Conservation (phyloP, 1,139 yeast species). For the Schizosaccharomyces versatilis region DNA sequence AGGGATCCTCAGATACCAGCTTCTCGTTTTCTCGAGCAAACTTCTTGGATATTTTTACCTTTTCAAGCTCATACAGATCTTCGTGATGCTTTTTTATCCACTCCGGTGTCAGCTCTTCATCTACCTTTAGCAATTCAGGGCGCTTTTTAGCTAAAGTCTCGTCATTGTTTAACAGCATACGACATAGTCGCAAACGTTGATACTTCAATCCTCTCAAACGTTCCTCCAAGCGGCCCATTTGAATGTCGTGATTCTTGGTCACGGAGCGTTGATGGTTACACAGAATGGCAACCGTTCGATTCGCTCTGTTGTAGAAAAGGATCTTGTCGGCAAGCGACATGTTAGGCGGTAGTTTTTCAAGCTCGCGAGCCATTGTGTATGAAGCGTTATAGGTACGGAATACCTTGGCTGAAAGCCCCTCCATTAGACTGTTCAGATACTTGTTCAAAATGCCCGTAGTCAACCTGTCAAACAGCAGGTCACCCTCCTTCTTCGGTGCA, state of each 20-base stretch:
- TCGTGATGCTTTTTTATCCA: conserved; percentile 27
- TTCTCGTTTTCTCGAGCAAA: conserved; percentile 62
- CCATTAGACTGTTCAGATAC: conserved; percentile 73
- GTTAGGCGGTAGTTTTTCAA: conserved; percentile 59
- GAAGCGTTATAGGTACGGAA: conserved; percentile 96
- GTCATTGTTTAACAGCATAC: conserved; percentile 47
- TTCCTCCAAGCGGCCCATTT: conserved; percentile 59
- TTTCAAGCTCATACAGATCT: conserved; percentile 34
- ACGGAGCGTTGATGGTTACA: conserved; percentile 96
- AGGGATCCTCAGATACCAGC: conserved; percentile 30
- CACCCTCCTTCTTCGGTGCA: conserved; percentile 74
- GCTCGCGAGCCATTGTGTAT: conserved; percentile 78
- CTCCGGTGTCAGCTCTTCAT: conserved; percentile 38
- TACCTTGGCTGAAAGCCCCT: conserved; percentile 85
- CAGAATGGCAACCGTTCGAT: conserved; percentile 78
- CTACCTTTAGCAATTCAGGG: conserved; percentile 38
- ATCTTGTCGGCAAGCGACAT: conserved; percentile 80
- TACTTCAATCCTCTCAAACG: conserved; percentile 58
- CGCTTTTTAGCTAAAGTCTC: conserved; percentile 25
- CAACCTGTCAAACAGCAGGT: conserved; percentile 73
- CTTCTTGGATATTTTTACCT: conserved; percentile 40
- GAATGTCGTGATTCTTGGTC: conserved; percentile 57
- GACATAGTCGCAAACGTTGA: conserved; percentile 58
- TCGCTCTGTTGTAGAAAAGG: conserved; percentile 77
- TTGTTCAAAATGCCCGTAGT: conserved; percentile 67